Base-by-base conservation (phyloP, 129 eudicot species). In the Ambrosia artemisiifolia region DNA sequence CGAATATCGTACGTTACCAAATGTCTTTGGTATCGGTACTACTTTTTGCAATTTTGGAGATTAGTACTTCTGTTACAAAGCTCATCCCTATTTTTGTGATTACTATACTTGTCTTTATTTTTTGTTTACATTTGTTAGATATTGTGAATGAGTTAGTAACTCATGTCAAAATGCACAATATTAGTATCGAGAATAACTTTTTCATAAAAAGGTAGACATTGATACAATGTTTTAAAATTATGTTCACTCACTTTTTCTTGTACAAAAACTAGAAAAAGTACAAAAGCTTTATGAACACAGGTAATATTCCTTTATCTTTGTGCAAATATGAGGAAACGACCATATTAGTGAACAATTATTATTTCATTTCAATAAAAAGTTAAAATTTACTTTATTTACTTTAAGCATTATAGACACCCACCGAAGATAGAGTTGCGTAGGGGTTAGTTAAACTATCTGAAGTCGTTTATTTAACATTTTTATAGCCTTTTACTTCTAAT, bases 271-370 rank as follows among this genome's bases (percentile, higher is more conserved):
- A 24, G 28, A 35, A 57, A 42, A 47, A 19, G 63, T 30, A 59
- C 64, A 35, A 57, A 42, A 47, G 11, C 51, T 44, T 24, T 44
- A 12, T 42, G 53, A 66, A 24, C 24, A 18, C 16, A 32, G 24
- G 13, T 11, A 12, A 6, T 14, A 24, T 11, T 42, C 17, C 16
- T 44, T 6, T 66, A 11, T 13, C 17, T 44, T 66, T 11, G 16
- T 66, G 56, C 35, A 44, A 66, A 11, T 66, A 12, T 28, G 11
- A 43, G 70, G 55, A 65, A 65, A 65, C n/a, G 43, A 11, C 36
- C 55, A 19, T 11, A 43, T 6, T 40, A 40, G 7, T 40, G 44
- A 40, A 14, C 1, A 3, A 48, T 48, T 51, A 6, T 51, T 19
- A 17, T n/a, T 51, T 51, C n/a, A 11, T 48, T 12, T 48, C 1